These are phyloP conservation scores for Helminthosporium solani DNA, from an alignment of 2,329 filamentous ascomycete species.

Conservation along the genomic window DNA sequence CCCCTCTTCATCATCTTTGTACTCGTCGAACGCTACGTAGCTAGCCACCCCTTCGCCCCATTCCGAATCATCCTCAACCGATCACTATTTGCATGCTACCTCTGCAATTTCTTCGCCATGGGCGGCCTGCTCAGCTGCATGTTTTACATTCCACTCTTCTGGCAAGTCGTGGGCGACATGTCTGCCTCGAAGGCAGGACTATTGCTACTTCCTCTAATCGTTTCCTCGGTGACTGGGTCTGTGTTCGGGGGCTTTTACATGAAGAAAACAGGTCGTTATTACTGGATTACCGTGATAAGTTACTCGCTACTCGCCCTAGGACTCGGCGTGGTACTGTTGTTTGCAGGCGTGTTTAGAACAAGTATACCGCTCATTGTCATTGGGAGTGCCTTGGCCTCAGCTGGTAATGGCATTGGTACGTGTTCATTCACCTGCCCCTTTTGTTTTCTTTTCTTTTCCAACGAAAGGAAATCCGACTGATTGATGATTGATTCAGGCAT, in stretches of 20 bases:
- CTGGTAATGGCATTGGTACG: constrained; percentile 55
- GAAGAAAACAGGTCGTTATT: constrained; percentile 70
- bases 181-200: constrained; percentile 65
- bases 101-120: constrained; percentile 71
- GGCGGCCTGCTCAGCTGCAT: constrained; percentile 60
- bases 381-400: constrained; percentile 57
- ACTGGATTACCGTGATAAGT: constrained; percentile 62
- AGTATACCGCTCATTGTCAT: constrained; percentile 56
- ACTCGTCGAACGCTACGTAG: constrained; percentile 66
- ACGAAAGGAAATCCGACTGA: too few relatives aligned
- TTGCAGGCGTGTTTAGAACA: constrained; percentile 54
- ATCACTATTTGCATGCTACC: constrained; percentile 65
- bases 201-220: constrained; percentile 66
- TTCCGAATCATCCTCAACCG: constrained; percentile 70
- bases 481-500: constrained; percentile 45
- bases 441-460: too few relatives aligned
- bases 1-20: constrained; percentile 67
- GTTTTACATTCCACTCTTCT: constrained; percentile 77
- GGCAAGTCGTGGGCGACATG: constrained; percentile 68
- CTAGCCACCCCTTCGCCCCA: constrained; percentile 71
- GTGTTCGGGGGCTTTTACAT: constrained; percentile 67
- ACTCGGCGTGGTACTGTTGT: constrained; percentile 57
- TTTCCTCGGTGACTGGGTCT: constrained; percentile 63
- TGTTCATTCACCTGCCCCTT: too few relatives aligned
- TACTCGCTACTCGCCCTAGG: constrained; percentile 59